These are phyloP conservation scores for Acacia pycnantha DNA, from an alignment of 331 rosid genomes.

Conservation along the genomic window DNA sequence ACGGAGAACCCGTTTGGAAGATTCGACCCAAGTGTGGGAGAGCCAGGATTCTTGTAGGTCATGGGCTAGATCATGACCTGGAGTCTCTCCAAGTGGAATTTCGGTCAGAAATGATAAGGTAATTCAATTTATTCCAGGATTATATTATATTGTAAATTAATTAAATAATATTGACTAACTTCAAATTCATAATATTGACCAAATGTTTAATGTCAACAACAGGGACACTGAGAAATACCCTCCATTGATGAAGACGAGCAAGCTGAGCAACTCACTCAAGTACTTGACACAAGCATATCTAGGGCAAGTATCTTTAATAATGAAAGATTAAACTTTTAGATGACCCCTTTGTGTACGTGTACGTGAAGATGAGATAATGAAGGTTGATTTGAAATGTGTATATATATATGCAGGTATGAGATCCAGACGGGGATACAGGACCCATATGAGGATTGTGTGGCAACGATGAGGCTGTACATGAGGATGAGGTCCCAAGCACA, in stretches of 20 bases:
- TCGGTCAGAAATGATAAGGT: slow-evolving; percentile 69
- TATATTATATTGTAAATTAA: not conserved
- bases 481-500: slow-evolving; percentile 80
- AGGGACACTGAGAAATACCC: slow-evolving; percentile 98
- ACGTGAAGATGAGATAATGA: not conserved
- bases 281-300: slow-evolving; percentile 84
- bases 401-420: slow-evolving; percentile 55
- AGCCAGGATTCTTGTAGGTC: slow-evolving; percentile 89
- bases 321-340: not conserved
- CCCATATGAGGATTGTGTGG: slow-evolving; percentile 88
- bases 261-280: slow-evolving; percentile 93
- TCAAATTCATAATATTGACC: not conserved
- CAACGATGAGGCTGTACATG: slow-evolving; percentile 75
- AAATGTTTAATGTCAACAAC: slow-evolving; percentile 1
- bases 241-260: slow-evolving; percentile 95
- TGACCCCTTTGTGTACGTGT: not conserved
- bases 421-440: slow-evolving; percentile 85
- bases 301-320: slow-evolving; percentile 53
- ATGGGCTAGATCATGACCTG: slow-evolving; percentile 82
- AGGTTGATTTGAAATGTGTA: not conserved
- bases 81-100: slow-evolving; percentile 72
- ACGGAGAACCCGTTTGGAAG: slow-evolving; percentile 87
- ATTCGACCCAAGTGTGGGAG: slow-evolving; percentile 53
- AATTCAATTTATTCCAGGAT: not conserved
- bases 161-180: not conserved